Evolutionary conservation across 139 green algal genomes (phyloP).

Genomic region (Desmodesmus armatus): DNA sequence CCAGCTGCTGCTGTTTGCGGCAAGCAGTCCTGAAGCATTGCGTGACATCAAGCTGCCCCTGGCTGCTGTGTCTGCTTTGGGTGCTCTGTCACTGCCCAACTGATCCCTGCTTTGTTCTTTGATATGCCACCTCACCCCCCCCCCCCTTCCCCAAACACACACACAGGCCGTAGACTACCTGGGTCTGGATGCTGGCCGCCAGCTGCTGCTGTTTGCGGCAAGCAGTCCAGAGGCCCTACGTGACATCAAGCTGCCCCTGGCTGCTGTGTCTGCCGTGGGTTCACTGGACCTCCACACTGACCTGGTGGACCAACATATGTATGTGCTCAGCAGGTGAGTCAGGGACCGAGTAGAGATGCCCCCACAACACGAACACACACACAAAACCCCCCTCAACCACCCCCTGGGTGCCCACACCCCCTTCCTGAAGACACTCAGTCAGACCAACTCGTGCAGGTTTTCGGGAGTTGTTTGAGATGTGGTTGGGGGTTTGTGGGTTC

Average conservation of each 20-base stretch:
- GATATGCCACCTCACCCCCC: background rate
- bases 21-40: conserved; percentile 53
- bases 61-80: background rate
- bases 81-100: background rate
- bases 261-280: conserved; percentile 46
- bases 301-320: conserved; percentile 68
- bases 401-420: too few relatives aligned
- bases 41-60: conserved; percentile 66
- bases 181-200: conserved; percentile 63
- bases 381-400: too few relatives aligned
- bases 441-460: too few relatives aligned
- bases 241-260: conserved; percentile 65
- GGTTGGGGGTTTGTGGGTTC: background rate
- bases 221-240: conserved; percentile 59
- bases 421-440: too few relatives aligned
- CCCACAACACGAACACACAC: too few relatives aligned
- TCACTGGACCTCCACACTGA: conserved; percentile 39
- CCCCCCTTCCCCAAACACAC: background rate
- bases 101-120: background rate
- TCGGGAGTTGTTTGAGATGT: too few relatives aligned
- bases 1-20: background rate
- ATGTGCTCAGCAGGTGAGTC: conserved; percentile 60
- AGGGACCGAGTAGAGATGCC: too few relatives aligned
- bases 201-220: conserved; percentile 79
- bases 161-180: conserved; percentile 84